A percentile compares a stretch with the other conserved stretches of the same genome.
These are phyloP conservation scores for Talaromyces sp. DNA, from an alignment of 2,329 filamentous ascomycete species.

Conservation along the genomic window DNA sequence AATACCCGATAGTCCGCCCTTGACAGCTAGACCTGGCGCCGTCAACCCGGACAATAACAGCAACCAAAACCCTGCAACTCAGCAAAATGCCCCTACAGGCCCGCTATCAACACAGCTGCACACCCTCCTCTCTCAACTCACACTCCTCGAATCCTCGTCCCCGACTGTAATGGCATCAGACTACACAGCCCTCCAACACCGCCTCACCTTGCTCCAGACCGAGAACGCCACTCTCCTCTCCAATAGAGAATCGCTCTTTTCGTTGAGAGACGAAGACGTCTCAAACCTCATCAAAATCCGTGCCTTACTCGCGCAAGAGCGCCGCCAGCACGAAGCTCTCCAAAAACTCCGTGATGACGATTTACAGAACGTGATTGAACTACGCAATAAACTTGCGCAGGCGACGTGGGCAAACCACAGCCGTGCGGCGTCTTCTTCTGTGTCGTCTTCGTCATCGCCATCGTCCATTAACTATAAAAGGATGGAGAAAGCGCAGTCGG, in stretches of 20 bases:
- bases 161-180: conserved; percentile 26
- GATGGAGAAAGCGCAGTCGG: conserved; percentile 24
- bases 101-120: not conserved
- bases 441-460: not conserved
- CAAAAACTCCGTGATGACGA: conserved; percentile 43
- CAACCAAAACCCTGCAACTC: not conserved
- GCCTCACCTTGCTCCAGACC: conserved; percentile 33
- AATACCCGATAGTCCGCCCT: not conserved
- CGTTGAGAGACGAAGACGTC: conserved; percentile 43
- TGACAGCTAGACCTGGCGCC: not conserved
- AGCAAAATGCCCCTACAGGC: not conserved
- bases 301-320: conserved; percentile 38
- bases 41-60: not conserved
- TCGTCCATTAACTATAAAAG: not conserved
- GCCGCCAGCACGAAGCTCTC: conserved; percentile 39
- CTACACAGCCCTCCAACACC: conserved; percentile 30
- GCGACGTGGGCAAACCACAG: conserved; percentile 34
- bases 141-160: not conserved
- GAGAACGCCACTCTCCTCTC: conserved; percentile 36
- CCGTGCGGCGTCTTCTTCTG: conserved; percentile 17
- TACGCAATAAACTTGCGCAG: conserved; percentile 41
- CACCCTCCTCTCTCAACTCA: not conserved
- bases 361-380: conserved; percentile 38
- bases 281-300: conserved; percentile 45
- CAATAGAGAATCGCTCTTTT: conserved; percentile 39